Percentiles rank a stretch among this genome's conserved stretches.
These are phyloP conservation scores for Torulaspora indica DNA, from an alignment of 805 yeast genomes.

Conservation along the genomic window DNA sequence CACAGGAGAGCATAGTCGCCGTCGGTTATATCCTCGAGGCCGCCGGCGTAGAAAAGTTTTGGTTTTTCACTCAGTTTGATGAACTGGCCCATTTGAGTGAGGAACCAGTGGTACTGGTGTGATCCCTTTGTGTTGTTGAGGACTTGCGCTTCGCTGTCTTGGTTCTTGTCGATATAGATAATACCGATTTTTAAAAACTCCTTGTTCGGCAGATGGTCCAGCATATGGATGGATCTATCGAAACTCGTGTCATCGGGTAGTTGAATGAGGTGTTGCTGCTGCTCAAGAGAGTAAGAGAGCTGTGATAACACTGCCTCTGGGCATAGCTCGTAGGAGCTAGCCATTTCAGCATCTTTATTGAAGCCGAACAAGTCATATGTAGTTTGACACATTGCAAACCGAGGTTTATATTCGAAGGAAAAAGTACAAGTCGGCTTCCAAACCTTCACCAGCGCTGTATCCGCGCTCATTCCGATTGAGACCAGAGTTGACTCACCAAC, in stretches of 20 bases:
- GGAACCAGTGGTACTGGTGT: constrained; percentile 51
- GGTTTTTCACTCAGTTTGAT: constrained; percentile 53
- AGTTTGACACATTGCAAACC: not conserved
- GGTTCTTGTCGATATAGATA: constrained; percentile 67
- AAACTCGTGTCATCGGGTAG: constrained; percentile 26
- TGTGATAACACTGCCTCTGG: constrained; percentile 11
- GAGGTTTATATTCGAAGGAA: constrained; percentile 8
- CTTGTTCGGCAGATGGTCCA: constrained; percentile 74
- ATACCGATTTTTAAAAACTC: constrained; percentile 77
- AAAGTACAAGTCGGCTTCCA: constrained; percentile 13
- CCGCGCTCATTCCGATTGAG: constrained; percentile 5
- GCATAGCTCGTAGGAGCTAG: not conserved
- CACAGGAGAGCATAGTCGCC: constrained; percentile 73
- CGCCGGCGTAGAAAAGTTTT: constrained; percentile 59
- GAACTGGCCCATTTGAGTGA: constrained; percentile 54
- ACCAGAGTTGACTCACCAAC: constrained; percentile 8
- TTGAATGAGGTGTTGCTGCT: not conserved
- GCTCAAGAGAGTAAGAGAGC: not conserved
- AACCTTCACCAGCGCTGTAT: constrained; percentile 4
- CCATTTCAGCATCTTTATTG: not conserved
- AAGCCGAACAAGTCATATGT: constrained; percentile 11
- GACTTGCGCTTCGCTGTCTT: constrained; percentile 57
- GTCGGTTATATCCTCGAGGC: constrained; percentile 65
- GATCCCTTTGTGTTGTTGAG: constrained; percentile 65
- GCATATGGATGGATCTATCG: constrained; percentile 50